phyloP scores from a whole-genome alignment of 768 basidiomycete genomes.

The Lentinula boryana region DNA sequence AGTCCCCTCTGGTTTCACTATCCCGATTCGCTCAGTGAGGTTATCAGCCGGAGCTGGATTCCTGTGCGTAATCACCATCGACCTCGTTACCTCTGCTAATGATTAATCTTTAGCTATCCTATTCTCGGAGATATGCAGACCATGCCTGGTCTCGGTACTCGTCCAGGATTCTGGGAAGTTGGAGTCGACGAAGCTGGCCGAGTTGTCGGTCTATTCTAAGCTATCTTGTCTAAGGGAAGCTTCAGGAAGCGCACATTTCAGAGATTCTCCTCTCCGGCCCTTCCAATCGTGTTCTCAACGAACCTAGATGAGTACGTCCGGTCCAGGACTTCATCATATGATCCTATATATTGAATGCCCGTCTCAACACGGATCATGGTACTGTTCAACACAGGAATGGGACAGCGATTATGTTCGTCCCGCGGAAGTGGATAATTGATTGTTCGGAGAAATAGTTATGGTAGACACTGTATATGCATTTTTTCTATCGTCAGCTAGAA shows the following conservation, averaged over 20 bases:
- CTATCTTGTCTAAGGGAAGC: not conserved
- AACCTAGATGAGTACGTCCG: slow-evolving; percentile 4
- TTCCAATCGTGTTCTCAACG: slow-evolving; percentile 5
- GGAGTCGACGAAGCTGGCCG: slow-evolving; percentile 77
- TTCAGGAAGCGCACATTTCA: not conserved
- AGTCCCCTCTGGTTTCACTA: slow-evolving; percentile 84
- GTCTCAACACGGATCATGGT: slow-evolving; percentile 32
- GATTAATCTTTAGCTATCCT: slow-evolving; percentile 39
- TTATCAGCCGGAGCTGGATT: slow-evolving; percentile 93
- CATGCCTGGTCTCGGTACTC: slow-evolving; percentile 93
- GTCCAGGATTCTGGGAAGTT: slow-evolving; percentile 93
- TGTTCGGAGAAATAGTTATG: not conserved
- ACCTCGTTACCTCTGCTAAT: not conserved
- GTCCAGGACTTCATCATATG: slow-evolving; percentile 1
- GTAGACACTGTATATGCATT: not conserved
- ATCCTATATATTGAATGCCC: slow-evolving; percentile 15
- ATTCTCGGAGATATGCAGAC: slow-evolving; percentile 97
- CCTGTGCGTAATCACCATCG: slow-evolving; percentile 36
- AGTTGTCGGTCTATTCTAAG: slow-evolving; percentile 82
- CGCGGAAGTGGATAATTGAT: not conserved
- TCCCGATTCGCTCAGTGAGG: slow-evolving; percentile 85
- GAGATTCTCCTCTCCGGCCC: slow-evolving; percentile 8
- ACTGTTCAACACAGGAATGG: slow-evolving; percentile 33
- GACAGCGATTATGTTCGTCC: not conserved
- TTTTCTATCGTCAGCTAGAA: not conserved